A percentile compares a stretch with the other conserved stretches of the same genome.
phyloP scores from a whole-genome alignment of 371 early-diverging fungal species.

The Chytridium lagenaria region DNA sequence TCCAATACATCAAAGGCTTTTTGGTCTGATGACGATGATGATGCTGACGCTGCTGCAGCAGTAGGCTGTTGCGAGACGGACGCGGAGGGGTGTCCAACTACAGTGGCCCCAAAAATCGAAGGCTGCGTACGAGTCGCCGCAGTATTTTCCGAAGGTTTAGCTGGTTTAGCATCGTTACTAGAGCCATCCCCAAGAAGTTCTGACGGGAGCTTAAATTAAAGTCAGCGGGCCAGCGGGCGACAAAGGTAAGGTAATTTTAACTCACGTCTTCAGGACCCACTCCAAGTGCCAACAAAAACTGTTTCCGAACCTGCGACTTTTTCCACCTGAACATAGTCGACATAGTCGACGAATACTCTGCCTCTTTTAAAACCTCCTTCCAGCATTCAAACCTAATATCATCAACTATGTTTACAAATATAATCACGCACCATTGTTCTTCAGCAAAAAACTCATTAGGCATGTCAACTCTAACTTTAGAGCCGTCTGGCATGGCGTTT shows the following conservation, averaged over 20 bases:
- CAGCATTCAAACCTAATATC: constrained; percentile 36
- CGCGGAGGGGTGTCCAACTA: not conserved
- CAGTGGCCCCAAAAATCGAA: not conserved
- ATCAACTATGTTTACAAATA: too few species aligned
- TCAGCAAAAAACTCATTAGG: constrained; percentile 20
- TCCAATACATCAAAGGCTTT: constrained; percentile 40
- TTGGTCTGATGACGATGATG: constrained; percentile 31
- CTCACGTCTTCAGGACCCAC: not conserved
- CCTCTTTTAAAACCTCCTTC: constrained; percentile 35
- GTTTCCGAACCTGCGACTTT: constrained; percentile 36
- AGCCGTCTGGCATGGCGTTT: too few species aligned
- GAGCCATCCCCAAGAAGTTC: too few species aligned
- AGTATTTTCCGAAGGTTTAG: not conserved
- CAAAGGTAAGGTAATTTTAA: not conserved
- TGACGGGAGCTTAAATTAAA: not conserved
- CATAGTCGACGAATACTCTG: constrained; percentile 41
- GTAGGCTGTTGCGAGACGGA: not conserved
- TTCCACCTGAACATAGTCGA: constrained; percentile 51
- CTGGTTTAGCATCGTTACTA: too few species aligned
- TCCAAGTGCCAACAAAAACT: constrained; percentile 44
- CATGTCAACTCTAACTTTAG: not conserved
- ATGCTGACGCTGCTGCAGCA: constrained; percentile 5
- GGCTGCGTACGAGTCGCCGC: not conserved
- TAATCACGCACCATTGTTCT: too few species aligned
- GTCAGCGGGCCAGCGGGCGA: not conserved